Evolutionary conservation across 139 green algal genomes (phyloP).

Genomic region (Monoraphidium neglectum): DNA sequence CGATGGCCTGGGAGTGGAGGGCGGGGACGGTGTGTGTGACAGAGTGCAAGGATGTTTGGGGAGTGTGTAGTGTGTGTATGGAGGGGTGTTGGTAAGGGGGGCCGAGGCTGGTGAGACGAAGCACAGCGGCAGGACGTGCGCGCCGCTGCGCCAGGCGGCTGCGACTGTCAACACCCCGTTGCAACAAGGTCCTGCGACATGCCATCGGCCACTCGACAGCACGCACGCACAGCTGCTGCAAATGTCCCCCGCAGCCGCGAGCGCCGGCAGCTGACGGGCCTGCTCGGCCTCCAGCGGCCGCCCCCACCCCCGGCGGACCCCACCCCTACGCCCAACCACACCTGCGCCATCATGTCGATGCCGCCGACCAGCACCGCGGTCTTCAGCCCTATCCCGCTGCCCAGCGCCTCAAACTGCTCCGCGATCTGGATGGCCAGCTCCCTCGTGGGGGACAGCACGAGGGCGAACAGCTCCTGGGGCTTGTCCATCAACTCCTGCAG

Average conservation of each 20-base stretch:
- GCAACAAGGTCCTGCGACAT: too few species aligned
- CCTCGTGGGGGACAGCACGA: slow-evolving; percentile 94
- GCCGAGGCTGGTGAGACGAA: neutral
- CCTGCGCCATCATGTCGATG: slow-evolving; percentile 98
- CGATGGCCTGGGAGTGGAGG: slow-evolving; percentile 60
- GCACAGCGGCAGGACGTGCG: neutral
- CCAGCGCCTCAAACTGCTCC: slow-evolving; percentile 98
- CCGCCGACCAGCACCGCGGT: slow-evolving; percentile 93
- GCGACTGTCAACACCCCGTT: too few species aligned
- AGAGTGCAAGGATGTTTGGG: slow-evolving; percentile 30
- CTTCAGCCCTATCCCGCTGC: slow-evolving; percentile 85
- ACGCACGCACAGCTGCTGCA: too few species aligned
- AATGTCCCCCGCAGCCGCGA: too few species aligned
- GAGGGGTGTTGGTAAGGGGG: too few species aligned
- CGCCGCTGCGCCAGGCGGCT: too few species aligned
- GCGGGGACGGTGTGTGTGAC: neutral
- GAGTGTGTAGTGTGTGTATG: neutral
- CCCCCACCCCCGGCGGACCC: too few species aligned
- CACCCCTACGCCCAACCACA: neutral
- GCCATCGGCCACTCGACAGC: too few species aligned
- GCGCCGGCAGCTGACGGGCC: too few species aligned
- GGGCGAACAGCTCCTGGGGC: slow-evolving; percentile 87
- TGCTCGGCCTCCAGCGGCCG: too few species aligned
- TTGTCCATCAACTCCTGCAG: slow-evolving; percentile 92
- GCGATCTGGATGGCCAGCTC: slow-evolving; percentile 99